phyloP scores from a whole-genome alignment of 352 stramenopile genomes.

The Pythium phragmitis region DNA sequence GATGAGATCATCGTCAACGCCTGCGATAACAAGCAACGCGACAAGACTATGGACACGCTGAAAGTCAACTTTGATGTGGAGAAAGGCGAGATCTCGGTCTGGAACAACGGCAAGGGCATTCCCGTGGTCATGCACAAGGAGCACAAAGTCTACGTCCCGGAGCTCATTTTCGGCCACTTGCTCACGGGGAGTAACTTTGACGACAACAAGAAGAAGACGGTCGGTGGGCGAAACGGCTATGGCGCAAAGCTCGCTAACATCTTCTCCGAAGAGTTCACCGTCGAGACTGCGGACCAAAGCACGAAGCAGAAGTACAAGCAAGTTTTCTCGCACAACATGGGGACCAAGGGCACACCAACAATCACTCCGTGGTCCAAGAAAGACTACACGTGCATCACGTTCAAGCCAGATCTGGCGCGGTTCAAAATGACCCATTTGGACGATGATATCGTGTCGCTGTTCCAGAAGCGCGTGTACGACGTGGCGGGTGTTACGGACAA shows the following conservation, averaged over 20 bases:
- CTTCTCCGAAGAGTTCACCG: constrained; percentile 98
- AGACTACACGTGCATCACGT: constrained; percentile 96
- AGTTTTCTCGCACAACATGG: constrained; percentile 94
- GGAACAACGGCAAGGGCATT: constrained; percentile 98
- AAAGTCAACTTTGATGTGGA: constrained; percentile 95
- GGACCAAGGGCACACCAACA: constrained; percentile 80
- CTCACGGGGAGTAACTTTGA: constrained; percentile 98
- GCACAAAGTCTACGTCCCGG: constrained; percentile 97
- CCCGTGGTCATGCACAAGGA: constrained; percentile 96
- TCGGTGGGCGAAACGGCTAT: constrained; percentile 96
- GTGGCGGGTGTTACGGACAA: constrained; percentile 95
- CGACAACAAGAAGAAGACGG: constrained; percentile 95
- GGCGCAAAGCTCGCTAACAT: constrained; percentile 99
- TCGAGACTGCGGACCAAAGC: constrained; percentile 96
- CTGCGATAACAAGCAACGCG: constrained; percentile 99
- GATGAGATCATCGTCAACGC: constrained; percentile 99
- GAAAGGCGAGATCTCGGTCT: constrained; percentile 93
- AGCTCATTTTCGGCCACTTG: constrained; percentile 98
- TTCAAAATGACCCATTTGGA: constrained; percentile 93
- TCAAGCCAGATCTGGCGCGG: constrained; percentile 93
- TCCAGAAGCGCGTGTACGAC: constrained; percentile 97
- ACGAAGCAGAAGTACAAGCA: constrained; percentile 93
- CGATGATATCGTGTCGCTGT: constrained; percentile 93
- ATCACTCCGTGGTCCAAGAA: constrained; percentile 82
- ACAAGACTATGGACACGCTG: constrained; percentile 93